phyloP scores from a whole-genome alignment of 345 rosid genomes.

The Heritiera littoralis region DNA sequence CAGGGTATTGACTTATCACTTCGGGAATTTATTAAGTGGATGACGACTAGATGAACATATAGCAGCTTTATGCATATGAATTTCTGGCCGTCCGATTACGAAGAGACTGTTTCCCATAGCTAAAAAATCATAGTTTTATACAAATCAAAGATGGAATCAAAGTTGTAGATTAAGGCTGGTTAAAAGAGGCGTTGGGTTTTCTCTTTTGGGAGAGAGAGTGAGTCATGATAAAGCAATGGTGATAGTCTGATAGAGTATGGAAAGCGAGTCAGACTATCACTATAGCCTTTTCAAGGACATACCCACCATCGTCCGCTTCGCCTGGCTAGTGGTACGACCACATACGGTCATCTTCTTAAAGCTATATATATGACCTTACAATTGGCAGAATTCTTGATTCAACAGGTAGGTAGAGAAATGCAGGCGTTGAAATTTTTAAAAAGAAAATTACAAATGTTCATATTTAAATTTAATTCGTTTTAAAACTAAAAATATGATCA shows the following conservation, averaged over 20 bases:
- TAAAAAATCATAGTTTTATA: too few relatives aligned
- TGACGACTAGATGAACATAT: background rate
- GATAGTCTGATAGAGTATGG: background rate
- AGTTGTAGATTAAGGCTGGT: background rate
- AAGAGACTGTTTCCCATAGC: too few relatives aligned
- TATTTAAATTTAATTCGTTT: too few relatives aligned
- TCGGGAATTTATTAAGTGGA: constrained; percentile 25
- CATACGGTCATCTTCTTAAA: background rate
- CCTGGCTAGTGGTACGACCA: background rate
- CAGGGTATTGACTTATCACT: constrained; percentile 6
- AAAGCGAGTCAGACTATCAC: constrained; percentile 17
- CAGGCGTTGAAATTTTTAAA: too few relatives aligned
- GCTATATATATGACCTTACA: background rate
- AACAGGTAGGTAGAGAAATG: too few relatives aligned
- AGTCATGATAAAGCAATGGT: background rate
- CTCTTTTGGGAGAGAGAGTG: background rate
- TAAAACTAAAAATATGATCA: too few relatives aligned
- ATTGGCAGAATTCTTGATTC: background rate
- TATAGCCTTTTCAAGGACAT: constrained; percentile 6
- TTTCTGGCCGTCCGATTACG: background rate
- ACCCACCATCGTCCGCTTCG: constrained; percentile 8
- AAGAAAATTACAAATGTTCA: too few relatives aligned
- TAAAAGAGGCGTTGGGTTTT: background rate
- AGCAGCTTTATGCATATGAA: background rate
- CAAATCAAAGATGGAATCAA: background rate